Base-by-base conservation (phyloP, 805 yeast species). In the Lachancea waltii region DNA sequence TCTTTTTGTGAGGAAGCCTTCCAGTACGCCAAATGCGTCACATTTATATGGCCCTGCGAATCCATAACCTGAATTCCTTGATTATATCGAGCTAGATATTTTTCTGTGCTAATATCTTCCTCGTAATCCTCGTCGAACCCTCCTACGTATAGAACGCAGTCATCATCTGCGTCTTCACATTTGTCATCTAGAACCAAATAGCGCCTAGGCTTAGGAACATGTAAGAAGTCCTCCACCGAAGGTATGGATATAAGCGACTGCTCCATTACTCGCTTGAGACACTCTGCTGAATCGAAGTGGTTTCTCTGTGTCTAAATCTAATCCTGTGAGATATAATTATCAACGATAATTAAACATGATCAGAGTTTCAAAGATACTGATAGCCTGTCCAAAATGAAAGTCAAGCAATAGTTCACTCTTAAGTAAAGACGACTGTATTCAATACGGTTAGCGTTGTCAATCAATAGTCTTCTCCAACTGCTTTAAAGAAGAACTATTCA, bases 21-120 rank as follows among this genome's bases (percentile, higher is more conserved):
- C 96, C 97, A 92, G 17, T 79, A 70, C 0, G 94, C 97, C 14
- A 82, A 64, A 13, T 79, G 76, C 1, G 95, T 85, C 7, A 90
- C 70, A 53, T 92, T 96, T 0, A 76, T 66, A 13, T 85, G 56
- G 9, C 83, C 85, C 21, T 45, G 54, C 4, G 37, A 35, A 8
- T 53, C 60, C 15, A 58, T 27, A 9, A 40, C 13, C 22, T 48
- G 47, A 14, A 57, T 13, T 1, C 63, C 63, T 19, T 45, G 43
- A 5, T 33, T 32, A 35, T 42, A 59, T 9, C 47, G 41, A 6
- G 40, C 34, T 6, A 47, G 39, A 10, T 39, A 32, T 8, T 40
- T 41, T 29, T 51, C 52, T 3, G 45, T 31, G 4, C 41, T 41
- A 30, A 49, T 49, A 4, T 53, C 37, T 10, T 49, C 51, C 4